Conservation (phyloP, 106 monocot genomes). For the Cymbidium sinense region DNA sequence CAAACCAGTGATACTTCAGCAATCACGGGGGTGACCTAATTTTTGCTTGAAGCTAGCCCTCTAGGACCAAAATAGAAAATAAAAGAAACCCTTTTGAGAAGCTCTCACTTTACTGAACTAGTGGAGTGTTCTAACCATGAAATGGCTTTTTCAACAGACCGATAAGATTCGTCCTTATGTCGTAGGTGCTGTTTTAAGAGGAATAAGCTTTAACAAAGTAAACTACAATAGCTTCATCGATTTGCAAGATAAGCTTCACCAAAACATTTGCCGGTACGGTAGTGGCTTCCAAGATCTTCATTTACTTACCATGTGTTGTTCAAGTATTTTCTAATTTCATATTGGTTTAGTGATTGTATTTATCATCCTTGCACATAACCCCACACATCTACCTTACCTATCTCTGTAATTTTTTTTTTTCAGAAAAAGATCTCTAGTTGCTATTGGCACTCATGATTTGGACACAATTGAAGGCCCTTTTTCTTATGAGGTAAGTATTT, state of each 20-base stretch:
- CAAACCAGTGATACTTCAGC: not conserved
- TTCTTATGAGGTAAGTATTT: constrained; percentile 66
- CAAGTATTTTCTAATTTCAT: not conserved
- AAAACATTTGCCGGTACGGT: constrained; percentile 80
- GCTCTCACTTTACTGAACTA: not conserved
- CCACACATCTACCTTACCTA: not conserved
- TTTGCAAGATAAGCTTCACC: constrained; percentile 94
- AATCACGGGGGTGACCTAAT: not conserved
- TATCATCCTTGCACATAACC: not conserved
- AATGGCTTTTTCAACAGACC: constrained; percentile 42
- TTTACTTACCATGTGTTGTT: not conserved
- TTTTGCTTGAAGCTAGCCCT: not conserved
- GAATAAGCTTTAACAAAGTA: constrained; percentile 69
- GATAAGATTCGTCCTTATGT: constrained; percentile 66
- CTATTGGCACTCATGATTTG: constrained; percentile 97
- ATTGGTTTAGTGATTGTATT: not conserved
- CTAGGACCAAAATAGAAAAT: not conserved
- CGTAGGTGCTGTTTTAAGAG: constrained; percentile 87
- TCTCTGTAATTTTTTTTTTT: not conserved
- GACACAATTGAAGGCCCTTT: constrained; percentile 72
- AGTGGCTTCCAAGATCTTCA: not conserved
- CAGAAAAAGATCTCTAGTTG: constrained; percentile 89
- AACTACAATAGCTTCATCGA: constrained; percentile 96
- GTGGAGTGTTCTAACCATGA: not conserved
- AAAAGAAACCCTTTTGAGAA: not conserved